phyloP scores from a whole-genome alignment of 345 rosid species.

The Kandelia obovata region DNA sequence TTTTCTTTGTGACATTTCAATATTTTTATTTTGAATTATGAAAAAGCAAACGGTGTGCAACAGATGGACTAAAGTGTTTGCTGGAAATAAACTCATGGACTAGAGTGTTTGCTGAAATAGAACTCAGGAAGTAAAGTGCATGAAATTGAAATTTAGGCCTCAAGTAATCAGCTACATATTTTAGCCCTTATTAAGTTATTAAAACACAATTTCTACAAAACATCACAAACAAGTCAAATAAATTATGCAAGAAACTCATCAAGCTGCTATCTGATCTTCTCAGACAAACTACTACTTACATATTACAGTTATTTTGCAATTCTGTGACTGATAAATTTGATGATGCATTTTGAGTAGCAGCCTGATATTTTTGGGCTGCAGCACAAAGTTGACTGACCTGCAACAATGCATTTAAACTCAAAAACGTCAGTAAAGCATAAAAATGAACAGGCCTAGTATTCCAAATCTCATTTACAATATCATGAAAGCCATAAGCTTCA shows the following conservation, averaged over 20 bases:
- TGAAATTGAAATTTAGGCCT: too few species aligned
- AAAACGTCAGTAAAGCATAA: neutral
- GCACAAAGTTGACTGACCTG: constrained; percentile 91
- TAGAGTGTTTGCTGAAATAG: too few species aligned
- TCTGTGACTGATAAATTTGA: constrained; percentile 73
- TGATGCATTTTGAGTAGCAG: constrained; percentile 79
- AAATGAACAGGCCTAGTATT: neutral
- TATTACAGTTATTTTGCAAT: constrained; percentile 77
- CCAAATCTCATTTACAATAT: neutral
- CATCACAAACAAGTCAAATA: too few species aligned
- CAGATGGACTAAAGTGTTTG: too few species aligned
- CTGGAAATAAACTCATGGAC: too few species aligned
- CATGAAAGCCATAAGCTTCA: neutral
- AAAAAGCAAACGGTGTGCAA: too few species aligned
- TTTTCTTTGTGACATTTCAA: too few species aligned
- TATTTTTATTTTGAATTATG: too few species aligned
- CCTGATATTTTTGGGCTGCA: constrained; percentile 88
- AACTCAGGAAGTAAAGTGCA: too few species aligned
- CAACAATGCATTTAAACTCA: constrained; percentile 1
- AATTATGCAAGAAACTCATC: neutral
- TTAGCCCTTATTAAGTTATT: too few species aligned
- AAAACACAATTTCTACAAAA: too few species aligned
- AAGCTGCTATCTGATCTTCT: neutral
- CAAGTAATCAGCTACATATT: too few species aligned
- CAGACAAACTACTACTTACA: constrained; percentile 42